Evolutionary conservation across 176 grass and related monocot genomes (phyloP).

Genomic region (Raddia guianensis): DNA sequence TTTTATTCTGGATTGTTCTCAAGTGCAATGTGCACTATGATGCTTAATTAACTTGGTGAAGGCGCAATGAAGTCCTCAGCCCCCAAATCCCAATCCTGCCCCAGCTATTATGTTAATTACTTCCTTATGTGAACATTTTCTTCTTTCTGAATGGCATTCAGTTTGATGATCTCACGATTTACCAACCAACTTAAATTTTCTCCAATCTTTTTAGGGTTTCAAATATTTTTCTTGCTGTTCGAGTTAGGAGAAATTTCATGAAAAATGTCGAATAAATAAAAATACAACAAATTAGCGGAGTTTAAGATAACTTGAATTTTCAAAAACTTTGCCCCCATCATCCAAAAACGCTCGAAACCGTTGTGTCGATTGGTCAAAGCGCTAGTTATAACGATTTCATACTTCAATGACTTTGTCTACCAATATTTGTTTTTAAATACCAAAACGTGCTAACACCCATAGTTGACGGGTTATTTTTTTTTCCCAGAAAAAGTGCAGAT

Average conservation of each 20-base stretch:
- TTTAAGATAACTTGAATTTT: neutral
- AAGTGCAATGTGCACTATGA: slow-evolving; percentile 7
- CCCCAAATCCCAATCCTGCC: neutral
- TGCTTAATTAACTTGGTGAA: neutral
- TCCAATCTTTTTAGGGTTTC: neutral
- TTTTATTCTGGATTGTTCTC: slow-evolving; percentile 33
- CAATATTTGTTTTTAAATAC: too few relatives aligned
- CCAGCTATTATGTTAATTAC: neutral
- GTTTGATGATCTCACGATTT: neutral
- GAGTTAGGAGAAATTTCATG: neutral
- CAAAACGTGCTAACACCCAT: too few relatives aligned
- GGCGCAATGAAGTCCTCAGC: neutral
- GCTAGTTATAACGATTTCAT: too few relatives aligned
- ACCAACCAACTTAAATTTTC: neutral
- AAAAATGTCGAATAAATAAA: neutral
- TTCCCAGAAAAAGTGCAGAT: too few relatives aligned
- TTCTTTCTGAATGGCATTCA: neutral
- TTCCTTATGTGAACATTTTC: neutral
- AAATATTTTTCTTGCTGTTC: neutral
- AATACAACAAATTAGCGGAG: neutral
- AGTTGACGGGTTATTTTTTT: too few relatives aligned
- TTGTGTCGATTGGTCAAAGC: too few relatives aligned
- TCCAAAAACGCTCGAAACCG: too few relatives aligned
- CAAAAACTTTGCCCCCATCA: neutral
- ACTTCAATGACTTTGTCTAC: too few relatives aligned